Base-by-base conservation (phyloP, 1,284 basidiomycete genomes). In the Malassezia pachydermatis region DNA sequence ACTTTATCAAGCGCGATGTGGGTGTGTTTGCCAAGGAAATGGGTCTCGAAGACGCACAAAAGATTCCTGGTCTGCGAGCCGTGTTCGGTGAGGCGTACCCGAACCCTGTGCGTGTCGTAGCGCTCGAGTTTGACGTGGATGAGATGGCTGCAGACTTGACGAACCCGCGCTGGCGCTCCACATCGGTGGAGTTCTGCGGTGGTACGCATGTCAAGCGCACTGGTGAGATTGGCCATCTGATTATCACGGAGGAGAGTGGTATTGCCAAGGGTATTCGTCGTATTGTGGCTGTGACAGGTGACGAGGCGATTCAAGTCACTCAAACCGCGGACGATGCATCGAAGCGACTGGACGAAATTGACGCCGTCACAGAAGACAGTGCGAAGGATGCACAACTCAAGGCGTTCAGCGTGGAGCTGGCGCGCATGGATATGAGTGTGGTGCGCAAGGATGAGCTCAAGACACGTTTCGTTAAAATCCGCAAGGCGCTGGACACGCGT, bases 71-170 rank as follows among this genome's bases (percentile, higher is more conserved):
- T 14, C 74, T 98, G 27, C 80, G 92, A 30, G 94, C 94, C 4
- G 94, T 99, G 27, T 99, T 99, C 67, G 92, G 92, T 39, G 92
- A 99, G 75, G 80, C 86, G 2, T 99, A 99, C 72, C 92, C 92
- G 3, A 90, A 98, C 73, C 92, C 92, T 2, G 92, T 99, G 16
- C 80, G 92, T 35, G 88, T 98, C 1, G 94, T 99, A 11, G 80
- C 86, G 9, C 77, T 99, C 34, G 88, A 86, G 68, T 88, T 80
- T 68, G 81, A 84, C 57, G 78, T 94, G 10, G 83, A 90, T 44
- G 86, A 90, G 48, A 88, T 98, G 51, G 76, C 81, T 33, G 76
- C 79, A 63, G 86, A 96, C 62, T 78, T 95, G 27, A 80, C 83
- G 63, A 89, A 92, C 74, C 80, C 83, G 5, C 86, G 84, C 74